Base-by-base conservation (phyloP, 495 filamentous ascomycete genomes). In the Corynascus novoguineensis region DNA sequence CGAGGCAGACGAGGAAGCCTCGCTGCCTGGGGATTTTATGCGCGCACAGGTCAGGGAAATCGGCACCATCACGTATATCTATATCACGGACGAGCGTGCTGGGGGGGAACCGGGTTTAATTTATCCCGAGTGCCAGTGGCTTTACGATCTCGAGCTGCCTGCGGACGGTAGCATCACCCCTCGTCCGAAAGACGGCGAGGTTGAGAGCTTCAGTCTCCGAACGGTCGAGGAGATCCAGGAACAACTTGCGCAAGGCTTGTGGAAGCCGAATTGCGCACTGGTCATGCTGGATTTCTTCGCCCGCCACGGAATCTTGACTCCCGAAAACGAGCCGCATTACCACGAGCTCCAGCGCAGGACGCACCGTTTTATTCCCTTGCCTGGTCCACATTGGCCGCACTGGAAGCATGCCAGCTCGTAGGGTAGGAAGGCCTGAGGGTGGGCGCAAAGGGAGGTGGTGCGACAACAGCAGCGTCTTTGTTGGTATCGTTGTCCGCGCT, bases 221-320 rank as follows among this genome's bases (percentile, higher is more conserved):
- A 86, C 78, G 3, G 78, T 97, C 35, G 80, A 87, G 4, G 82
- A 95, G 67, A 84, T 92, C 4, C 76, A 85, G 75, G 75, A 80
- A 54, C 83, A 85, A 17, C 64, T 99, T 58, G 80, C 78, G 1
- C 74, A 75, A 45, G 88, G 87, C 1, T 78, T 86, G 58, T 97
- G 95, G 74, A 99, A 99, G 73, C 90, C 95, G 0, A 99, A 99
- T 67, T 97, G 92, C 67, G 86, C 87, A 2, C 62, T 92, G 53
- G 78, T 95, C 22, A 70, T 95, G 63, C 69, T 95, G 42, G 90
- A 96, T 70, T 98, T 97, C 78, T 91, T 98, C 71, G 74, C 96
- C 56, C 76, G 93, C 27, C 90, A 90, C 71, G 88, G 89, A 1
- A 80, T 96, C 51, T 65, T 95, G 61, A 95, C 86, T 1, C 68